These are phyloP conservation scores for Colletotrichum phormii DNA, from an alignment of 2,329 filamentous ascomycete species.

Conservation along the genomic window DNA sequence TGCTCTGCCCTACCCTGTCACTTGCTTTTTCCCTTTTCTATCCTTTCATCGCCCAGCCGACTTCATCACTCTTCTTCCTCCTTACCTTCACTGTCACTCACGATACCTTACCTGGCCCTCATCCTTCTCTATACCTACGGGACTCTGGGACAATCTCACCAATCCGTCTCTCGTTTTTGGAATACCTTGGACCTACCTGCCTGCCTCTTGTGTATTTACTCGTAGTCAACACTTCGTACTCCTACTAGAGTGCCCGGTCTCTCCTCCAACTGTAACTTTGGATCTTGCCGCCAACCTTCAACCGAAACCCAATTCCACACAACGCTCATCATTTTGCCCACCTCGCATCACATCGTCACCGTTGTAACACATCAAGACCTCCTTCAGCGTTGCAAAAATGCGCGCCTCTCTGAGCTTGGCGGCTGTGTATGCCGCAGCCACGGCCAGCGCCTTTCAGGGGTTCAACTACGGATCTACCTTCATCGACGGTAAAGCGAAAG, in stretches of 20 bases:
- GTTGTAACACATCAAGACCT: background rate
- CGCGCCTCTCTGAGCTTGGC: constrained; percentile 27
- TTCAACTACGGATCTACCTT: constrained; percentile 80
- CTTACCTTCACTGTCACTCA: background rate
- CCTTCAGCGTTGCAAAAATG: constrained; percentile 1
- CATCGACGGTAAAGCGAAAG: constrained; percentile 69
- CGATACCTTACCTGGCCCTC: background rate
- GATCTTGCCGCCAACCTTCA: background rate
- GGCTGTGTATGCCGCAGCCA: constrained; percentile 47
- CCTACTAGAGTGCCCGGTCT: background rate
- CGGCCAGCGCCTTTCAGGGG: constrained; percentile 63
- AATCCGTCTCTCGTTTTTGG: constrained; percentile 8
- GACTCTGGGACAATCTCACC: background rate
- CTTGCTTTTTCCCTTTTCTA: constrained; percentile 3
- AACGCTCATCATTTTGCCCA: background rate
- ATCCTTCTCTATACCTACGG: constrained; percentile 3
- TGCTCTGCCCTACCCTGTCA: background rate
- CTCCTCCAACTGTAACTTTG: background rate
- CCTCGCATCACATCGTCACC: background rate
- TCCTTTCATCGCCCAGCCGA: background rate
- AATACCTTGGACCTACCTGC: background rate
- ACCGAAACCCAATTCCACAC: background rate
- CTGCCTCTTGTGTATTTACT: background rate
- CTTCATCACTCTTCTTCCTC: background rate
- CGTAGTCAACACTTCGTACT: background rate